Percentiles rank a stretch among this genome's conserved stretches.
These are phyloP conservation scores for Axilococcus clingmanii DNA, from an alignment of 139 green algal species.

Conservation along the genomic window DNA sequence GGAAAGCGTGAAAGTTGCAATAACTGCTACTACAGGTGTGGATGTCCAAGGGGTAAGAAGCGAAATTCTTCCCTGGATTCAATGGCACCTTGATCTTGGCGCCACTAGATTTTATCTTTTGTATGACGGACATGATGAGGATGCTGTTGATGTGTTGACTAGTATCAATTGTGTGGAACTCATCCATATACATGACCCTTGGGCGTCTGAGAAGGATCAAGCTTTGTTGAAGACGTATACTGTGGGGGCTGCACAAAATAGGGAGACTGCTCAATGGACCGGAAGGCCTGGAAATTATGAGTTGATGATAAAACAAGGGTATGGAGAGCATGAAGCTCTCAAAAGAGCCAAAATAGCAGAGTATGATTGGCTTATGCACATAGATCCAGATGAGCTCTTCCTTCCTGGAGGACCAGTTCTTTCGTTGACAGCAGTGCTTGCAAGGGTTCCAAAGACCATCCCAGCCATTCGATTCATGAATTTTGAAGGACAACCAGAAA, in stretches of 20 bases:
- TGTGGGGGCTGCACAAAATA: neutral
- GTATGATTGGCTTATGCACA: conserved; percentile 41
- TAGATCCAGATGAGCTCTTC: conserved; percentile 49
- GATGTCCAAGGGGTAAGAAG: conserved; percentile 30
- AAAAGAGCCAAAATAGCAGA: conserved; percentile 10
- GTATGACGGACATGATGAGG: conserved; percentile 36
- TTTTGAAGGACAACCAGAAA: conserved; percentile 38
- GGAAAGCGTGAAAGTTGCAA: conserved; percentile 1
- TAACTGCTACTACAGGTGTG: conserved; percentile 27
- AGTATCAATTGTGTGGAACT: conserved; percentile 14
- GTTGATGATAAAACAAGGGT: conserved; percentile 53
- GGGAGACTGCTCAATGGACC: conserved; percentile 20
- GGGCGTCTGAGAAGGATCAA: conserved; percentile 4
- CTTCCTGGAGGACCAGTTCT: conserved; percentile 2
- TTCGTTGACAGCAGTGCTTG: conserved; percentile 16
- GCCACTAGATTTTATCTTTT: conserved; percentile 35
- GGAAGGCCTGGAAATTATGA: conserved; percentile 38
- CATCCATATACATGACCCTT: conserved; percentile 25
- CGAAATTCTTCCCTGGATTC: conserved; percentile 45
- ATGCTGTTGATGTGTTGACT: conserved; percentile 15
- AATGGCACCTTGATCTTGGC: conserved; percentile 40
- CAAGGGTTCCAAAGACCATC: conserved; percentile 3
- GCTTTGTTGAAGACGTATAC: conserved; percentile 4
- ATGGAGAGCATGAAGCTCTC: conserved; percentile 14
- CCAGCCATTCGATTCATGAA: conserved; percentile 41